These are phyloP conservation scores for Breynia disticha DNA, from an alignment of 441 rosid species.

Conservation along the genomic window DNA sequence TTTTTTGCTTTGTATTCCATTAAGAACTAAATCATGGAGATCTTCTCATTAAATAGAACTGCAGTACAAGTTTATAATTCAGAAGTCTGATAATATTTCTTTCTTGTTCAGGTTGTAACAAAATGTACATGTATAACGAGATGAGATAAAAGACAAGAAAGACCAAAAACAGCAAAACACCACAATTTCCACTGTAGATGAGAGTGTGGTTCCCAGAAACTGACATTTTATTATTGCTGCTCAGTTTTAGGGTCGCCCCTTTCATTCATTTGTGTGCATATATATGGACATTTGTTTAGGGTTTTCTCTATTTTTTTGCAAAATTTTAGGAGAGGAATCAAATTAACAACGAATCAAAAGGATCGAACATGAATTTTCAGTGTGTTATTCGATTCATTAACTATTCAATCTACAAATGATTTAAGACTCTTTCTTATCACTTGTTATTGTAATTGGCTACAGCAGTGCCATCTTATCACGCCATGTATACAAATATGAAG, in stretches of 20 bases:
- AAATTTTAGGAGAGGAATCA: too few relatives aligned
- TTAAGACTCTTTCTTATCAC: background rate
- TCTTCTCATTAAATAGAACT: too few relatives aligned
- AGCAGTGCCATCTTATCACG: conserved; percentile 19
- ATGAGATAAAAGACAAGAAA: conserved; percentile 3
- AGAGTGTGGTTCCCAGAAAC: conserved; percentile 11
- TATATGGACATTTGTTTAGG: too few relatives aligned
- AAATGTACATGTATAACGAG: background rate
- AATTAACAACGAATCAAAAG: too few relatives aligned
- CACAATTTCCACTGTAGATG: conserved; percentile 9
- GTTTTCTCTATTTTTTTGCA: background rate
- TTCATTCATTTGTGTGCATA: conserved; percentile 1
- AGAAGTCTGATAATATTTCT: background rate
- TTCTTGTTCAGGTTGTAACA: background rate
- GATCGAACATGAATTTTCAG: too few relatives aligned
- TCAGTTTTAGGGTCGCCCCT: conserved; percentile 10
- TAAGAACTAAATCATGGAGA: too few relatives aligned
- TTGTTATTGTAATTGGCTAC: background rate
- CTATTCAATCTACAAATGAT: too few relatives aligned
- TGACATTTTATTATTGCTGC: conserved; percentile 22
- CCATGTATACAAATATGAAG: too few relatives aligned
- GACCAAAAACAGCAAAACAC: conserved; percentile 15
- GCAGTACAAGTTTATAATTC: too few relatives aligned
- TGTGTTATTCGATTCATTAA: too few relatives aligned
- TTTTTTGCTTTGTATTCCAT: too few relatives aligned